Evolutionary conservation across 75 land plant species (phyloP).

Genomic region (Larix kaempferi): DNA sequence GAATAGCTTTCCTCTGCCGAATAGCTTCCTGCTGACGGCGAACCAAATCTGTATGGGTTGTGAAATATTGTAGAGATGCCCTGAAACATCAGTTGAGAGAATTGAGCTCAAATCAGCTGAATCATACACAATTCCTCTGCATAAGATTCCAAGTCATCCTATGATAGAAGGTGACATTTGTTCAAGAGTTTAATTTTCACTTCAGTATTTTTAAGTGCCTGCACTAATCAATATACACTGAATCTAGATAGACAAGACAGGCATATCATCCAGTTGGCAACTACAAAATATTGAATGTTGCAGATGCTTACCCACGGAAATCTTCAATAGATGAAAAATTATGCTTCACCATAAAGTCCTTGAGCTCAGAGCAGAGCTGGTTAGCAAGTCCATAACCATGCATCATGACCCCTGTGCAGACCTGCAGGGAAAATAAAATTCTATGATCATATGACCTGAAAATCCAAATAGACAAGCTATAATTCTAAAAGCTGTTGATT

Average conservation of each 20-base stretch:
- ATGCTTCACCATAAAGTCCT: constrained; percentile 96
- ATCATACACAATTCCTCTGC: constrained; percentile 2
- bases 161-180: background rate
- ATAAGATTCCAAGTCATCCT: background rate
- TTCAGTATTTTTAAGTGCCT: background rate
- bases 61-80: constrained; percentile 81
- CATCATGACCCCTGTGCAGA: constrained; percentile 99
- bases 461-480: background rate
- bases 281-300: background rate
- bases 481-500: background rate
- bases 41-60: constrained; percentile 94
- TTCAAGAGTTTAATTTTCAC: background rate
- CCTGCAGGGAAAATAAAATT: constrained; percentile 38
- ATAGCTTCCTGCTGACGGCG: constrained; percentile 81
- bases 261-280: background rate
- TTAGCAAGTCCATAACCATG: constrained; percentile 93
- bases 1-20: constrained; percentile 55
- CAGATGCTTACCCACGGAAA: constrained; percentile 76
- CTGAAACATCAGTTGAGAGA: constrained; percentile 22
- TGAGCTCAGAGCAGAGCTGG: constrained; percentile 71
- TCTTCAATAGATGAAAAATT: constrained; percentile 90
- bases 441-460: background rate
- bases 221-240: background rate
- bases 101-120: background rate
- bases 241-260: background rate